Base-by-base conservation (phyloP, 805 yeast genomes). In the Metschnikowia peoriensis region DNA sequence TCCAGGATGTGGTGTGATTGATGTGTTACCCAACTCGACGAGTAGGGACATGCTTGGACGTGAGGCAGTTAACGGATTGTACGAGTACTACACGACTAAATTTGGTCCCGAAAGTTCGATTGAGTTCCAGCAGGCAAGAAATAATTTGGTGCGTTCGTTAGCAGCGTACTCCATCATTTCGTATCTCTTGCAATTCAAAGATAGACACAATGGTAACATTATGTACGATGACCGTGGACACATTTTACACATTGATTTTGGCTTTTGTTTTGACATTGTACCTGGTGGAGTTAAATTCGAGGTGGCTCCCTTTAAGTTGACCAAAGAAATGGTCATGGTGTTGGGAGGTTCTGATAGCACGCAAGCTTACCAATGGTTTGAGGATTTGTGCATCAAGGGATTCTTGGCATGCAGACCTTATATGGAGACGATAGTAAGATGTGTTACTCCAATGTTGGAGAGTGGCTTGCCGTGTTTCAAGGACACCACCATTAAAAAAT, bases 201-300 rank as follows among this genome's bases (percentile, higher is more conserved):
- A 94, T 72, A 83, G 99, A 65, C 99, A 94, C 71, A 94, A 94
- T 71, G 99, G 99, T 68, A 94, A 94, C 69, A 93, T 94, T 57
- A 86, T 94, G 89, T 89, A 94, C 65, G 99, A 94, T 66, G 89
- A 86, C 54, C 87, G 89, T 63, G 99, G 99, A 6, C 97, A 94
- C 66, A 83, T 96, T 55, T 74, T 96, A 56, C 99, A 94, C 70
- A 89, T 96, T 69, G 99, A 94, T 72, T 94, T 94, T 73, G 99
- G 99, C 3, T 94, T 94, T 79, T 92, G 97, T 63, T 96, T 94
- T 67, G 99, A 94, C 72, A 94, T 94, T 68, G 97, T 89, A 35
- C 99, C 99, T 9, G 99, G 99, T 59, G 99, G 99, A 37, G 97
- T 94, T 46, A 89, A 86, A 64, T 96, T 94, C 66, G 99, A 94